These are phyloP conservation scores for Smallanthus sonchifolius DNA, from an alignment of 129 eudicot species.

Conservation along the genomic window DNA sequence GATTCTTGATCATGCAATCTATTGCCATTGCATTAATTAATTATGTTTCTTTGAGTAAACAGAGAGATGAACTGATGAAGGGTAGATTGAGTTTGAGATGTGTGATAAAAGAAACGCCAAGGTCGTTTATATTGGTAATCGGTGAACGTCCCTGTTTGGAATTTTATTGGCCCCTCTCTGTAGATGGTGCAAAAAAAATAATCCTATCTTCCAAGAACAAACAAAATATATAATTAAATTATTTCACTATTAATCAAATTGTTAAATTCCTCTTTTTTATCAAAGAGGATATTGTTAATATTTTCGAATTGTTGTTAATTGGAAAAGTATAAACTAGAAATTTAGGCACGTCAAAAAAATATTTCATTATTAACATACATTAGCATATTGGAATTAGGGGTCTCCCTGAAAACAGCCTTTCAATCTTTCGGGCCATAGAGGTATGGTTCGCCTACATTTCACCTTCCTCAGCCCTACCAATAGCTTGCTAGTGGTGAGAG, in stretches of 20 bases:
- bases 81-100: constrained; percentile 35
- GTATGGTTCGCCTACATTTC: too few species aligned
- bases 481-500: too few species aligned
- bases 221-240: constrained; percentile 1
- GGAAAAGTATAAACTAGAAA: not conserved
- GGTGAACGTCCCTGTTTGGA: constrained; percentile 42
- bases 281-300: not conserved
- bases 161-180: constrained; percentile 42
- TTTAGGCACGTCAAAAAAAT: not conserved
- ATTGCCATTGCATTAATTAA: constrained; percentile 41
- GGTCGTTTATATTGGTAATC: constrained; percentile 55
- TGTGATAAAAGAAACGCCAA: constrained; percentile 55
- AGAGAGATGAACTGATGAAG: not conserved
- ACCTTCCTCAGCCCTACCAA: too few species aligned
- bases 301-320: not conserved
- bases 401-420: too few species aligned
- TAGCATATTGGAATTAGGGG: too few species aligned
- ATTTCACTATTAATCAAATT: not conserved
- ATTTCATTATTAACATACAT: not conserved
- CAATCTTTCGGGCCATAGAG: too few species aligned
- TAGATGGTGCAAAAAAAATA: constrained; percentile 8
- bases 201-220: not conserved
- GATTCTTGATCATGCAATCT: constrained; percentile 33
- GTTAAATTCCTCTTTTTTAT: not conserved
- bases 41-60: not conserved